Conservation (phyloP, 345 rosid genomes). For the Theobroma cacao region DNA sequence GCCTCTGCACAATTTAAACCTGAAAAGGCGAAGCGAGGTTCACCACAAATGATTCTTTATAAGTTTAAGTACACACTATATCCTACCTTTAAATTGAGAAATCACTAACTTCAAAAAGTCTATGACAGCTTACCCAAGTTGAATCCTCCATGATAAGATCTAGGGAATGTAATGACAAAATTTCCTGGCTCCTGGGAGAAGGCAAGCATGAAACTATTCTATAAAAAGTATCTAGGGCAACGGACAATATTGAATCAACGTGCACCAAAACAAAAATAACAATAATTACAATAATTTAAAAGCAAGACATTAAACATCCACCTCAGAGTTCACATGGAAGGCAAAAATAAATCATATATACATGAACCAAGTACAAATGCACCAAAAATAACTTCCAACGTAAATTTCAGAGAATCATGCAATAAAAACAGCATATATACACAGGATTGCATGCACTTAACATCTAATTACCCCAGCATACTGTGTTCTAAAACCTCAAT, state of each 20-base stretch:
- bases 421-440: neutral
- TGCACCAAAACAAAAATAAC: neutral
- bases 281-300: neutral
- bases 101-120: conserved; percentile 7
- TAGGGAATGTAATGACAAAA: conserved; percentile 95
- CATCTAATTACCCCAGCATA: conserved; percentile 5
- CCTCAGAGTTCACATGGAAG: neutral
- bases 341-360: neutral
- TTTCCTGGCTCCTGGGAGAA: conserved; percentile 85
- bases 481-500: neutral
- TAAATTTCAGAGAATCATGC: neutral
- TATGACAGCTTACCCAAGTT: conserved; percentile 69
- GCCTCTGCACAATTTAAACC: conserved; percentile 99
- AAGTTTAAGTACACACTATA: conserved; percentile 4
- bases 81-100: conserved; percentile 2
- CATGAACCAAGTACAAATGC: neutral
- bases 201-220: conserved; percentile 20
- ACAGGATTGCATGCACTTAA: neutral
- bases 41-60: neutral
- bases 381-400: neutral
- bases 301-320: neutral
- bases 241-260: conserved; percentile 1
- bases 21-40: conserved; percentile 28
- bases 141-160: conserved; percentile 93
- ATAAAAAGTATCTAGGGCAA: conserved; percentile 12